Base-by-base conservation (phyloP, 805 yeast genomes). In the Metschnikowia reukaufii region DNA sequence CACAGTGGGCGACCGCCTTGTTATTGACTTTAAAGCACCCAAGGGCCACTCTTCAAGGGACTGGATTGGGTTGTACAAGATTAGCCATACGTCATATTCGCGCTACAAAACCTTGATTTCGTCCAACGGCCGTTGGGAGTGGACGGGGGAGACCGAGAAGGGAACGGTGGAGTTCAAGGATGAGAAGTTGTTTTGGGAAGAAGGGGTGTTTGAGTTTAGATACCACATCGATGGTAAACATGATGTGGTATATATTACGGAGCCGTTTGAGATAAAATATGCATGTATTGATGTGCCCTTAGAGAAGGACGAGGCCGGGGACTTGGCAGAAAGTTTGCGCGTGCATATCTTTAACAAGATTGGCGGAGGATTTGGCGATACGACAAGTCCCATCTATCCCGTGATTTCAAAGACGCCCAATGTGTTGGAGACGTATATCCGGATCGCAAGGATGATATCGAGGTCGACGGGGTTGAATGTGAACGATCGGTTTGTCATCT, bases 41-140 rank as follows among this genome's bases (percentile, higher is more conserved):
- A 67, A 65, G 2, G 49, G 58, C 19, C 81, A 78, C 51, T 66
- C 79, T 15, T 47, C 65, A 0, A 73, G 70, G 36, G 91, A 86
- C 60, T 87, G 96, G 96, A 76, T 87, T 53, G 95, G 94, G 0
- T 64, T 87, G 25, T 87, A 87, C 65, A 78, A 79, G 44, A 76
- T 84, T 8, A 67, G 78, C 20, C 85, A 78, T 50, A 81, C 87
- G 15, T 76, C 82, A 4, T 69, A 70, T 30, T 77, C 83, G 17
- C 72, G 81, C 44, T 73, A 73, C 35, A 73, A 70, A 21, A 86
- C 94, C 0, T 65, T 74, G 31, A 66, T 81, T n/a, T 71, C 86
- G 10, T 83, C 90, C 8, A 64, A 74, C 32, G 86, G 86, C 9
- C 81, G 84, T 51, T 86, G 92, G 92, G 57, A 70, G 29, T 81